Conservation (phyloP, 129 eudicot species). For the Flaveria sonorensis region DNA sequence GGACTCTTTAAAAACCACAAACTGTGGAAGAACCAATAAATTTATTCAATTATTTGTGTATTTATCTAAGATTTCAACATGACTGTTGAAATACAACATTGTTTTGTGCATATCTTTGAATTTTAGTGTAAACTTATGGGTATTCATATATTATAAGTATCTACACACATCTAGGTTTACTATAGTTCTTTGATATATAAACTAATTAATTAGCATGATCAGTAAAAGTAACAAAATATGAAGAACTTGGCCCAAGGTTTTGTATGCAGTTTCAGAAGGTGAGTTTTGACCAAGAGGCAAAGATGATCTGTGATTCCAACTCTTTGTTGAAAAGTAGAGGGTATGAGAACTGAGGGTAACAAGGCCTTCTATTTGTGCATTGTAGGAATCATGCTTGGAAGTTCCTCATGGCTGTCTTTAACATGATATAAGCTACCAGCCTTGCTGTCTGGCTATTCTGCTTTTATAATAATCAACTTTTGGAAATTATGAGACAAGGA, state of each 20-base stretch:
- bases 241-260: not conserved
- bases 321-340: not conserved
- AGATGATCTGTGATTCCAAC: constrained; percentile 2
- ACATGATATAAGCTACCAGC: constrained; percentile 18
- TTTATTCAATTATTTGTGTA: too few species aligned
- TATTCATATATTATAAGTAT: too few species aligned
- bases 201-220: not conserved
- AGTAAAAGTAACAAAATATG: too few species aligned
- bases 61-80: too few species aligned
- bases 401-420: not conserved
- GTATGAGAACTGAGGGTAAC: not conserved
- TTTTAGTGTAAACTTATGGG: too few species aligned
- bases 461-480: not conserved
- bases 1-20: too few species aligned
- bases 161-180: too few species aligned
- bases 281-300: constrained; percentile 5
- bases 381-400: not conserved
- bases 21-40: too few species aligned
- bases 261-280: not conserved
- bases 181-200: too few species aligned
- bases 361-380: not conserved
- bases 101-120: too few species aligned
- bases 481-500: not conserved
- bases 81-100: too few species aligned
- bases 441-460: constrained; percentile 18